Base-by-base conservation (phyloP, 352 stramenopile species). In the Aphanomyces astaci region DNA sequence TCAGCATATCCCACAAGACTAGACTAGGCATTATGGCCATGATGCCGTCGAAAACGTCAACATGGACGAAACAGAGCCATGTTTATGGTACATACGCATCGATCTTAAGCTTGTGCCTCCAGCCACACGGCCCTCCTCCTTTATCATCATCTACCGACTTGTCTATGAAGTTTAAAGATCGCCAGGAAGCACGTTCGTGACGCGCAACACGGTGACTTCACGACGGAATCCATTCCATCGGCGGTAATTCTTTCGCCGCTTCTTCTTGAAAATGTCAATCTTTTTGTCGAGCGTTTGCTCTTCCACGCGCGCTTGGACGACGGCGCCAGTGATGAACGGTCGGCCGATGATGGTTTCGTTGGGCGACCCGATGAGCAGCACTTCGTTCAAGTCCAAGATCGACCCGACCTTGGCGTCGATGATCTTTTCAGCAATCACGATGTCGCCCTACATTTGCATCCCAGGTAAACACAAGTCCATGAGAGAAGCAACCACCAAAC, bases 251-350 rank as follows among this genome's bases (percentile, higher is more conserved):
- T 94, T 94, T 88, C 86, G 79, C 70, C 86, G 84, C 67, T 92
- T 92, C 79, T 94, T 94, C 78, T 94, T 94, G 76, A 94, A 94
- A 65, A 94, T 85, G 73, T 92, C 84, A 60, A 94, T 90, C 73
- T 94, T 94, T 59, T 83, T 80, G 70, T 94, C 86, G 48, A 94
- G 71, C 46, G 86, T 94, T 75, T 94, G 86, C 72, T 94, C 86
- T 70, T 94, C 86, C 63, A 94, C 86, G 45, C 84, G 84, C 13
- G 82, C 86, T 54, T 82, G 81, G 63, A 94, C 86, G 33, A 85
- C 77, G 55, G 86, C 86, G 51, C 84, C 86, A 0, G 78, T 75
- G 33, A 94, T 75, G 1, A 94, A 68, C 52, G 86, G 86, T 28
- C 74, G 81, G 3, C 86, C 86, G 28, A 94, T 77, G 57, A 94